A percentile compares a stretch with the other conserved stretches of the same genome.
These are phyloP conservation scores for Suillus decipiens DNA, from an alignment of 768 basidiomycete genomes.

Conservation along the genomic window DNA sequence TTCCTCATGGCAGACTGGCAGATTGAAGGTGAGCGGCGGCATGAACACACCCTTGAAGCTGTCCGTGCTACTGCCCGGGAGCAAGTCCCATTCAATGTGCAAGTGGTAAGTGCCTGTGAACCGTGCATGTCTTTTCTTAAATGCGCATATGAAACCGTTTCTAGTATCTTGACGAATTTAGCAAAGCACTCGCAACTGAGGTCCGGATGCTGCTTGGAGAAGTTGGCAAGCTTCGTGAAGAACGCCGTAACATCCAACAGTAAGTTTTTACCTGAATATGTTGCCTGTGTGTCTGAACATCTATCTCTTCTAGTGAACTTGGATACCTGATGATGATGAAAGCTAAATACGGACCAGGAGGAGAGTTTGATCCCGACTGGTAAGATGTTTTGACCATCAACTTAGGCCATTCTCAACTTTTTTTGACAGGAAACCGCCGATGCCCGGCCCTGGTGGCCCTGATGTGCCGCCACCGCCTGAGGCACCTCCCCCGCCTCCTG, in stretches of 20 bases:
- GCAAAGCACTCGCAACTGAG: constrained; percentile 79
- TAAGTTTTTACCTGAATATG: constrained; percentile 39
- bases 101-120: constrained; percentile 54
- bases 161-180: constrained; percentile 87
- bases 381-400: constrained; percentile 24
- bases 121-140: constrained; percentile 9
- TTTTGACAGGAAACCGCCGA: constrained; percentile 46
- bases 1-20: constrained; percentile 56
- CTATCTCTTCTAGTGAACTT: constrained; percentile 56
- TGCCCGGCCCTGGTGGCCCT: constrained; percentile 40
- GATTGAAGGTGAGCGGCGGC: constrained; percentile 62
- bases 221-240: constrained; percentile 81
- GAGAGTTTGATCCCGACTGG: constrained; percentile 87
- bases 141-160: constrained; percentile 6
- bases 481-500: constrained; percentile 43
- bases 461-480: constrained; percentile 47
- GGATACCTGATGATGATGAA: constrained; percentile 69
- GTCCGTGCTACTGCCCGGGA: constrained; percentile 72
- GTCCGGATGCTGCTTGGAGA: constrained; percentile 82
- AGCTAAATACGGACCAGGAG: constrained; percentile 81
- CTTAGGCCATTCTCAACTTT: constrained; percentile 11
- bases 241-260: constrained; percentile 77
- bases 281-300: not conserved
- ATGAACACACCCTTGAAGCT: constrained; percentile 65
- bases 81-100: constrained; percentile 82